Conservation (phyloP, 345 rosid species). For the Hevea brasiliensis region DNA sequence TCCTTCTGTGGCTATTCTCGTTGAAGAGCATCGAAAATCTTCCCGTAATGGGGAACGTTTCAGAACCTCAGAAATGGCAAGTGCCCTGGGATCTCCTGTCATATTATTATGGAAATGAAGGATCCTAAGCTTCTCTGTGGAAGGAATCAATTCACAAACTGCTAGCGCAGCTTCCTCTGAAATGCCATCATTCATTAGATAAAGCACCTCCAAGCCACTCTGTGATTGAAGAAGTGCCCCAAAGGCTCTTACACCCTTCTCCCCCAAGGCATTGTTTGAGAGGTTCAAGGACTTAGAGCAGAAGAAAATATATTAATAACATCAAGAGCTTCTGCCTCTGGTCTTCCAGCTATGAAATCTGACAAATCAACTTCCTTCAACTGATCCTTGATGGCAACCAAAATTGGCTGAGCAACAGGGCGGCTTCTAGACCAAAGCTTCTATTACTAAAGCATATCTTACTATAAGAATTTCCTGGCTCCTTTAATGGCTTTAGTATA, state of each 20-base stretch:
- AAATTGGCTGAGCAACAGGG: conserved; percentile 76
- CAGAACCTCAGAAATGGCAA: conserved; percentile 70
- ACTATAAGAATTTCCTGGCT: conserved; percentile 62
- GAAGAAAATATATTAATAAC: conserved; percentile 74
- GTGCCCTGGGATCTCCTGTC: conserved; percentile 90
- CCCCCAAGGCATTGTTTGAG: conserved; percentile 89
- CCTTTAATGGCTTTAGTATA: conserved; percentile 67
- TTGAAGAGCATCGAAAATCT: conserved; percentile 85
- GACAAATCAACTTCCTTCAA: conserved; percentile 87
- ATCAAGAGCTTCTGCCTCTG: conserved; percentile 82
- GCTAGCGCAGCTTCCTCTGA: conserved; percentile 92
- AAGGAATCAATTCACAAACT: conserved; percentile 75
- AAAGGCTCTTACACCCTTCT: conserved; percentile 90
- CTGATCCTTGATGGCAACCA: conserved; percentile 65
- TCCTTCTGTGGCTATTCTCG: conserved; percentile 78
- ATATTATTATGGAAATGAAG: conserved; percentile 90
- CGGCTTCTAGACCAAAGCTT: conserved; percentile 83
- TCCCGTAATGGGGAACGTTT: conserved; percentile 59
- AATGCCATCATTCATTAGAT: conserved; percentile 85
- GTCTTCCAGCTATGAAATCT: conserved; percentile 86
- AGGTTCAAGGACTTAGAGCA: conserved; percentile 72
- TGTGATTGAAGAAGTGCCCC: conserved; percentile 67
- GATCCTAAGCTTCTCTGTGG: conserved; percentile 67
- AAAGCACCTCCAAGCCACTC: conserved; percentile 72
- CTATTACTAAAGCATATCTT: conserved; percentile 89